Conservation (phyloP, 2,329 filamentous ascomycete species). For the Calonectria pauciramosa region DNA sequence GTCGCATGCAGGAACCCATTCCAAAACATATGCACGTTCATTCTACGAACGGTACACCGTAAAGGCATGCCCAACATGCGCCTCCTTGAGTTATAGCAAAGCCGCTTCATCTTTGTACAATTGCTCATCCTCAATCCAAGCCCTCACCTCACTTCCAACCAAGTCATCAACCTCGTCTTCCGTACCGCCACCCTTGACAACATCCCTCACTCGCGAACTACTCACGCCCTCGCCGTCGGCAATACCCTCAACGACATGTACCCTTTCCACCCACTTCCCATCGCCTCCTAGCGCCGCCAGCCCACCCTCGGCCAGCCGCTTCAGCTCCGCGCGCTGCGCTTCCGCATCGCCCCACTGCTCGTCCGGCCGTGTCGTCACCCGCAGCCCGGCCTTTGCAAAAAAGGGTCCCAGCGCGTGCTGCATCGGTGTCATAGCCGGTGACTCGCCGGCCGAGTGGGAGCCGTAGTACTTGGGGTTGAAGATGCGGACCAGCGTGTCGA, state of each 20-base stretch:
- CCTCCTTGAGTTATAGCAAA: not conserved
- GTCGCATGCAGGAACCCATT: accelerated
- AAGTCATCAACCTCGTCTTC: slow-evolving; percentile 63
- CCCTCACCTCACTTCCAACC: slow-evolving; percentile 69
- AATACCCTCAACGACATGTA: slow-evolving; percentile 70
- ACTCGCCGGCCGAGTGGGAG: not conserved
- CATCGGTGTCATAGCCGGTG: slow-evolving; percentile 49
- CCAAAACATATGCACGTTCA: not conserved
- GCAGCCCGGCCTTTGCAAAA: slow-evolving; percentile 71
- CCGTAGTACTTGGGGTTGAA: slow-evolving; percentile 80
- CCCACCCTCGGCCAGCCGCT: slow-evolving; percentile 60
- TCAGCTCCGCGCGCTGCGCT: slow-evolving; percentile 65
- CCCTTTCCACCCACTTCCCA: slow-evolving; percentile 69
- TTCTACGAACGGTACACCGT: not conserved
- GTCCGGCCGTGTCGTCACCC: slow-evolving; percentile 74
- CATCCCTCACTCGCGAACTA: slow-evolving; percentile 74
- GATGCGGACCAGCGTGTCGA: slow-evolving; percentile 81
- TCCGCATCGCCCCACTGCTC: slow-evolving; percentile 68
- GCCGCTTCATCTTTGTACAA: slow-evolving; percentile 64
- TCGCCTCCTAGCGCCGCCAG: slow-evolving; percentile 68
- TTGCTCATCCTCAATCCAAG: slow-evolving; percentile 68
- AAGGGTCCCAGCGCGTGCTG: slow-evolving; percentile 72
- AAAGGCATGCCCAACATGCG: not conserved
- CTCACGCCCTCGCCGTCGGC: slow-evolving; percentile 63
- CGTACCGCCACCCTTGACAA: slow-evolving; percentile 60